These are phyloP conservation scores for Neoscytalidium dimidiatum DNA, from an alignment of 2,329 filamentous ascomycete genomes.

Conservation along the genomic window DNA sequence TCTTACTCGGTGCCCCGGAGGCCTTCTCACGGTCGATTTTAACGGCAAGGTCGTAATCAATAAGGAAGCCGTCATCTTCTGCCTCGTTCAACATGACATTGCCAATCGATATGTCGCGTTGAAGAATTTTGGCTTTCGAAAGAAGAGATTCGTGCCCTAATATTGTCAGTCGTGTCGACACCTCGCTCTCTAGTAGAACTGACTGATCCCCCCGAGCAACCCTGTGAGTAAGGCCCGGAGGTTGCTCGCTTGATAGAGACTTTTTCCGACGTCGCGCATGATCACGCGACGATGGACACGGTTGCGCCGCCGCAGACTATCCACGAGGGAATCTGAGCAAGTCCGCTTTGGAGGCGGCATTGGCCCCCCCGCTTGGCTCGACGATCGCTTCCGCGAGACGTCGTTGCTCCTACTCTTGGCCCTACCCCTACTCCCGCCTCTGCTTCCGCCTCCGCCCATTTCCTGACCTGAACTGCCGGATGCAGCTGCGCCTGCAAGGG, in stretches of 20 bases:
- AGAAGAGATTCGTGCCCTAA: no score
- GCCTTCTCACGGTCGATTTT: constrained; percentile 33
- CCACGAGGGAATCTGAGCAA: no score
- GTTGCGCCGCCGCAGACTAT: background rate
- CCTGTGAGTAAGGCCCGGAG: background rate
- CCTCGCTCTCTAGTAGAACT: no score
- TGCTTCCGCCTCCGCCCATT: no score
- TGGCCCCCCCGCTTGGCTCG: background rate
- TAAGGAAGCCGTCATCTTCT: no score
- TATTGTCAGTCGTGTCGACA: no score
- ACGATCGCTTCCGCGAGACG: background rate
- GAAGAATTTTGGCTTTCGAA: no score
- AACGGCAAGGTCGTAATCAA: no score
- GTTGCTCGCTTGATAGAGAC: background rate
- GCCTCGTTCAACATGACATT: no score
- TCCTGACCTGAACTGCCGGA: background rate
- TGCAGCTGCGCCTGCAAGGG: no score
- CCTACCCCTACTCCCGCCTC: no score
- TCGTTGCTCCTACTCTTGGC: background rate
- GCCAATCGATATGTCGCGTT: no score
- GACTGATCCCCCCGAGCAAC: background rate
- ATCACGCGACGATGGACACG: background rate
- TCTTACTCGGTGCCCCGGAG: constrained; percentile 46
- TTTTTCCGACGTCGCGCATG: background rate
- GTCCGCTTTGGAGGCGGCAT: background rate